These are phyloP conservation scores for Barnettozyma botsteinii DNA, from an alignment of 805 yeast genomes.

Conservation along the genomic window DNA sequence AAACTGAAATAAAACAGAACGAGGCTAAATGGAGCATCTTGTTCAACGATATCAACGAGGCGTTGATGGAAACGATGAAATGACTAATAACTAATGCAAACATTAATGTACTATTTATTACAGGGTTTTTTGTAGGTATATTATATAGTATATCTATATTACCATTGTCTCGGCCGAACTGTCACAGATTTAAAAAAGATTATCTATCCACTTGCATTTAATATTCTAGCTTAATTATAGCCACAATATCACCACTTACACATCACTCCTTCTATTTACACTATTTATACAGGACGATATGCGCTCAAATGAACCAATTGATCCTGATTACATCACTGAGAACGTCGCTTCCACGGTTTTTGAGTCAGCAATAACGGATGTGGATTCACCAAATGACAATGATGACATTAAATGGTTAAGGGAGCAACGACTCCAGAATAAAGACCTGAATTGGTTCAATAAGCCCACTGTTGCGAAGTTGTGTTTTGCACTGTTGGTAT, in stretches of 20 bases:
- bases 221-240: too few relatives aligned
- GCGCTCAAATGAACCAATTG: too few relatives aligned
- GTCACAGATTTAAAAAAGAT: too few relatives aligned
- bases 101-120: too few relatives aligned
- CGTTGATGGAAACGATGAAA: constrained; percentile 14
- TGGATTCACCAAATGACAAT: constrained; percentile 25
- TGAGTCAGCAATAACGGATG: constrained; percentile 36
- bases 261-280: too few relatives aligned
- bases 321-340: constrained; percentile 4
- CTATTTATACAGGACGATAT: too few relatives aligned
- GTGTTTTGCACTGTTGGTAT: constrained; percentile 36
- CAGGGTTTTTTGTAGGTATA: too few relatives aligned
- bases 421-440: constrained; percentile 42
- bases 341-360: constrained; percentile 18
- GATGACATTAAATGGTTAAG: constrained; percentile 38
- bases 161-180: too few relatives aligned
- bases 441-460: constrained; percentile 43
- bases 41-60: constrained; percentile 22
- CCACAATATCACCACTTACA: too few relatives aligned
- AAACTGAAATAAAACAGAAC: constrained; percentile 13
- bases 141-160: too few relatives aligned
- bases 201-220: too few relatives aligned
- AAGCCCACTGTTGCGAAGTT: constrained; percentile 54
- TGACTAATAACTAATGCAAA: too few relatives aligned
- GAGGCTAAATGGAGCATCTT: constrained; percentile 17